phyloP scores from a whole-genome alignment of 179 eudicot genomes.

The Pouteria campechiana region DNA sequence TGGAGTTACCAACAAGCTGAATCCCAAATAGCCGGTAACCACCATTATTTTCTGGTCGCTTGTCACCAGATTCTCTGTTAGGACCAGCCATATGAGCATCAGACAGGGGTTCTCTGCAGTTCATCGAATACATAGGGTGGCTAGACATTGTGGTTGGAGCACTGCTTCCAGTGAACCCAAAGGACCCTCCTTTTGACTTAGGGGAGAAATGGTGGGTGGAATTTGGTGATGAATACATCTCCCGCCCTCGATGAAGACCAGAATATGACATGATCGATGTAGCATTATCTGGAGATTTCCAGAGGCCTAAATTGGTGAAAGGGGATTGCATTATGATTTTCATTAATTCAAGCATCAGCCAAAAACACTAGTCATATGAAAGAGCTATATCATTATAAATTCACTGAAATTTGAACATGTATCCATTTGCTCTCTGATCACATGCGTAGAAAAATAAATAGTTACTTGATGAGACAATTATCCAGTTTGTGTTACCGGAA shows the following conservation, averaged over 20 bases:
- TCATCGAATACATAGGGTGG: constrained; percentile 36
- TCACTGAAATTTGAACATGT: no score
- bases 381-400: no score
- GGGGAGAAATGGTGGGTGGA: no score
- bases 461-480: no score
- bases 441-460: no score
- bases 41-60: constrained; percentile 31
- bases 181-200: constrained; percentile 25
- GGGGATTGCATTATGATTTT: no score
- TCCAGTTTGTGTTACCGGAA: no score
- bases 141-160: constrained; percentile 27
- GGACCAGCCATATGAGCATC: constrained; percentile 36
- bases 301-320: constrained; percentile 51
- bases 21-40: constrained; percentile 84
- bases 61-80: constrained; percentile 40
- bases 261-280: constrained; percentile 28
- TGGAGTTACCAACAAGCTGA: constrained; percentile 43
- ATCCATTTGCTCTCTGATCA: no score
- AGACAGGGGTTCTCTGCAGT: constrained; percentile 30
- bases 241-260: constrained; percentile 44
- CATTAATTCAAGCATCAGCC: no score
- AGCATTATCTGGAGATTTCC: constrained; percentile 48
- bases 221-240: constrained; percentile 36
- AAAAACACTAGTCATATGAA: no score
- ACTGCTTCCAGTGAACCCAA: constrained; percentile 30